Evolutionary conservation across 768 basidiomycete genomes (phyloP).

Genomic region (Suillus variegatus): DNA sequence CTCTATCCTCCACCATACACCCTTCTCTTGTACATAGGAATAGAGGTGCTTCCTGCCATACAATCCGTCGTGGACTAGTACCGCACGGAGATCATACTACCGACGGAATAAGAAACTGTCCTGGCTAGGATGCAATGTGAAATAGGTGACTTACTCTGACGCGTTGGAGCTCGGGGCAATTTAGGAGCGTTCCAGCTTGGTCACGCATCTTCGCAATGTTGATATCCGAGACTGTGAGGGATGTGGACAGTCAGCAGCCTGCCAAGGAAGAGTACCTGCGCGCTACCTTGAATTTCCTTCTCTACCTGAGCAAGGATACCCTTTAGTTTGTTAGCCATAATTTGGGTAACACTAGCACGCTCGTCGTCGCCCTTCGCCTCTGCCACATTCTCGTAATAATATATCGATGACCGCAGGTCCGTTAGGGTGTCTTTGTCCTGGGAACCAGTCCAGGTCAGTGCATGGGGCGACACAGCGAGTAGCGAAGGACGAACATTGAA

Average conservation of each 20-base stretch:
- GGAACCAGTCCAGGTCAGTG: slow-evolving; percentile 5
- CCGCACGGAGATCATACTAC: slow-evolving; percentile 81
- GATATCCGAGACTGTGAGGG: slow-evolving; percentile 50
- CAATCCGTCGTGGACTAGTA: slow-evolving; percentile 76
- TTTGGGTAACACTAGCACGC: slow-evolving; percentile 45
- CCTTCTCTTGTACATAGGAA: slow-evolving; percentile 67
- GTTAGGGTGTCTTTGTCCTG: slow-evolving; percentile 66
- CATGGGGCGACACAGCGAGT: not conserved
- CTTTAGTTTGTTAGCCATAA: slow-evolving; percentile 52
- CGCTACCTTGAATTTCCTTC: slow-evolving; percentile 52
- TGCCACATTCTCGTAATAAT: slow-evolving; percentile 75
- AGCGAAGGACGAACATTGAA: slow-evolving; percentile 50
- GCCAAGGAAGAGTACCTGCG: not conserved
- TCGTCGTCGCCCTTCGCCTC: slow-evolving; percentile 45
- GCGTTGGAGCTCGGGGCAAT: slow-evolving; percentile 65
- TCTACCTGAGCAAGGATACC: slow-evolving; percentile 53
- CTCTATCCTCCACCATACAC: slow-evolving; percentile 79
- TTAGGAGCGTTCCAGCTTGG: slow-evolving; percentile 49
- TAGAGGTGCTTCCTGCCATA: slow-evolving; percentile 78
- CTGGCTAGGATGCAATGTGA: not conserved
- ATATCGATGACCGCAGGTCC: slow-evolving; percentile 58
- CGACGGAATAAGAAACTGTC: not conserved
- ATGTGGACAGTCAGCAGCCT: not conserved
- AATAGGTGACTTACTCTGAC: slow-evolving; percentile 45
- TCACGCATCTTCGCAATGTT: slow-evolving; percentile 46